Evolutionary conservation across 352 stramenopile species (phyloP).

Genomic region (Halophytophthora batemanensis): DNA sequence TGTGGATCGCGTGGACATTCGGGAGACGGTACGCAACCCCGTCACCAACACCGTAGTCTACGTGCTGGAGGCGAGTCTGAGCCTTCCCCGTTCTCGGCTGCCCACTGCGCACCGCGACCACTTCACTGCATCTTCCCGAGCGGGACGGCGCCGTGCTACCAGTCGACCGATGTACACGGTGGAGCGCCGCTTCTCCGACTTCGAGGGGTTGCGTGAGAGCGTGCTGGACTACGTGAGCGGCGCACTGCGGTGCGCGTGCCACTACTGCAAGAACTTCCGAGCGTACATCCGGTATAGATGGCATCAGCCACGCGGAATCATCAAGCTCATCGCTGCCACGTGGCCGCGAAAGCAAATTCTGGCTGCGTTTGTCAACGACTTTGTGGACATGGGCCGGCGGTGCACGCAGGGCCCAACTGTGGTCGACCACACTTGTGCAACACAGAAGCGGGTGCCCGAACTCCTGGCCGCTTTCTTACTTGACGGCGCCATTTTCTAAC

Average conservation of each 20-base stretch:
- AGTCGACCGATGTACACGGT: constrained; percentile 27
- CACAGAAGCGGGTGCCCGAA: constrained; percentile 26
- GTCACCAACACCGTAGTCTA: constrained; percentile 30
- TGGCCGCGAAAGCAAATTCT: constrained; percentile 37
- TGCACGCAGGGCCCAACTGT: constrained; percentile 13
- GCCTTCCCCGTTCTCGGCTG: constrained; percentile 22
- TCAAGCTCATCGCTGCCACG: constrained; percentile 25
- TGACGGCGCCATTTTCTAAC: constrained; percentile 9
- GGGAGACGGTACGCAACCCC: constrained; percentile 15
- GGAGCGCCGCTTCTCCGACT: constrained; percentile 46
- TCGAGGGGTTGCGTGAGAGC: constrained; percentile 33
- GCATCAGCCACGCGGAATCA: constrained; percentile 27
- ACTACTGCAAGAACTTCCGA: constrained; percentile 47
- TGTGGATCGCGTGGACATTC: constrained; percentile 43
- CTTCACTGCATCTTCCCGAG: not conserved
- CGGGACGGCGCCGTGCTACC: not conserved
- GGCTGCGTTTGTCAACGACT: constrained; percentile 34
- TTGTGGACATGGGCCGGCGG: constrained; percentile 28
- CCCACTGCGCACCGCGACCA: constrained; percentile 14
- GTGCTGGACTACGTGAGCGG: constrained; percentile 28
- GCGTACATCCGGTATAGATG: constrained; percentile 39
- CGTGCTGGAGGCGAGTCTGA: constrained; percentile 40
- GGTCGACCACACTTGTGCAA: constrained; percentile 26
- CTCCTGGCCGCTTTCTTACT: constrained; percentile 39
- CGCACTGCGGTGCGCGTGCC: constrained; percentile 37